Conservation (phyloP, 257 asterid species). For the Ligustrum vulgare region DNA sequence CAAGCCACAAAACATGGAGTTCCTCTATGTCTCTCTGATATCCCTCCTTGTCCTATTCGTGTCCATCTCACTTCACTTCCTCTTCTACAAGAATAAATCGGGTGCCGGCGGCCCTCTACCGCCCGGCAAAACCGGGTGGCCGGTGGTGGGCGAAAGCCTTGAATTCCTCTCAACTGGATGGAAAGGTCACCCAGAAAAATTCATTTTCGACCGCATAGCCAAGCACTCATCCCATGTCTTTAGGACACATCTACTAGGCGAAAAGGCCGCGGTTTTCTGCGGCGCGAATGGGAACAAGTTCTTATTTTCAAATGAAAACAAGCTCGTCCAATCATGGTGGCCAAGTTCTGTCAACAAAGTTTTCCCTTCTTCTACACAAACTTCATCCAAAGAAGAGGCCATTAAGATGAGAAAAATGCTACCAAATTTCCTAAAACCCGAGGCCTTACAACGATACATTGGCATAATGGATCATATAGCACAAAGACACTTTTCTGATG, state of each 20-base stretch:
- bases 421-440: constrained; percentile 57
- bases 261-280: constrained; percentile 41
- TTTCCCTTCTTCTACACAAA: constrained; percentile 48
- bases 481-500: constrained; percentile 33
- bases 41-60: constrained; percentile 41
- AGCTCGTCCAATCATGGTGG: constrained; percentile 64
- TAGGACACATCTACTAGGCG: constrained; percentile 44
- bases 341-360: constrained; percentile 49
- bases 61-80: constrained; percentile 49
- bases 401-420: constrained; percentile 64
- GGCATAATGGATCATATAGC: constrained; percentile 61
- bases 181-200: constrained; percentile 60
- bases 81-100: constrained; percentile 49
- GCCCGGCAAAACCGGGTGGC: constrained; percentile 53
- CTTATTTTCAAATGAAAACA: constrained; percentile 61
- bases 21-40: constrained; percentile 50
- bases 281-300: constrained; percentile 46
- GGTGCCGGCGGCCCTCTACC: constrained; percentile 31
- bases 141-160: constrained; percentile 53
- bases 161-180: constrained; percentile 55
- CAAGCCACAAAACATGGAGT: constrained; percentile 44
- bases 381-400: constrained; percentile 57
- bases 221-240: constrained; percentile 43
- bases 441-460: constrained; percentile 55
- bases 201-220: constrained; percentile 46